A percentile compares a stretch with the other conserved stretches of the same genome.
phyloP scores from a whole-genome alignment of 1,284 basidiomycete species.

The Irpex lacteus region DNA sequence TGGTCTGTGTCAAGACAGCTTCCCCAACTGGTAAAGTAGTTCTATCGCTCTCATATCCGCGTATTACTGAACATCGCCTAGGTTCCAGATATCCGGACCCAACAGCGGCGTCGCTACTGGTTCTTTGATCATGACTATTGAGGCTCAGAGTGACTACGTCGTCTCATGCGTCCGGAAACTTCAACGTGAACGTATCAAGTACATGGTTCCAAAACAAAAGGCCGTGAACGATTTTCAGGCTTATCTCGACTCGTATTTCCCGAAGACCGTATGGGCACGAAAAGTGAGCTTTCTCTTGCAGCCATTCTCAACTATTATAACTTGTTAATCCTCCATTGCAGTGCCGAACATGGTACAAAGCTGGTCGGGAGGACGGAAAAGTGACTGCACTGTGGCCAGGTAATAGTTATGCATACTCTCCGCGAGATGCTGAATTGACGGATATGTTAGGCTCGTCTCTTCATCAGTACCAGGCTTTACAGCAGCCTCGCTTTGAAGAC shows the following conservation, averaged over 20 bases:
- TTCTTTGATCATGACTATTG: constrained; percentile 41
- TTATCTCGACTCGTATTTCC: constrained; percentile 36
- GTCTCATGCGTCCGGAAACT: constrained; percentile 46
- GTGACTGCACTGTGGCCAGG: constrained; percentile 51
- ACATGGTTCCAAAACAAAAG: constrained; percentile 46
- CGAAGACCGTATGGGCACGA: constrained; percentile 7
- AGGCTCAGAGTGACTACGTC: constrained; percentile 49
- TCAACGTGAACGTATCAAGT: constrained; percentile 50
- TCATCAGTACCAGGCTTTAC: constrained; percentile 42
- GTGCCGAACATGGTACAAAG: constrained; percentile 62
- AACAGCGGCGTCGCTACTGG: constrained; percentile 3
- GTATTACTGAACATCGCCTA: not conserved
- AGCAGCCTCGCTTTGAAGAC: constrained; percentile 58
- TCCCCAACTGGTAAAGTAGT: constrained; percentile 47
- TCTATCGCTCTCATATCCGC: not conserved
- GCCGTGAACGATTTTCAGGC: constrained; percentile 55
- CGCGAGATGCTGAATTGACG: not conserved
- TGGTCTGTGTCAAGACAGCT: constrained; percentile 46
- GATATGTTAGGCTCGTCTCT: constrained; percentile 37
- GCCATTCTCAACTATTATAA: not conserved
- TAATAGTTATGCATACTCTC: not conserved
- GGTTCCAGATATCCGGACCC: constrained; percentile 43
- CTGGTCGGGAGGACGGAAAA: constrained; percentile 49
- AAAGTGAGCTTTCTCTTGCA: not conserved
- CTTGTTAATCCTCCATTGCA: not conserved